Conservation (phyloP, 345 rosid genomes). For the Gossypium anomalum region DNA sequence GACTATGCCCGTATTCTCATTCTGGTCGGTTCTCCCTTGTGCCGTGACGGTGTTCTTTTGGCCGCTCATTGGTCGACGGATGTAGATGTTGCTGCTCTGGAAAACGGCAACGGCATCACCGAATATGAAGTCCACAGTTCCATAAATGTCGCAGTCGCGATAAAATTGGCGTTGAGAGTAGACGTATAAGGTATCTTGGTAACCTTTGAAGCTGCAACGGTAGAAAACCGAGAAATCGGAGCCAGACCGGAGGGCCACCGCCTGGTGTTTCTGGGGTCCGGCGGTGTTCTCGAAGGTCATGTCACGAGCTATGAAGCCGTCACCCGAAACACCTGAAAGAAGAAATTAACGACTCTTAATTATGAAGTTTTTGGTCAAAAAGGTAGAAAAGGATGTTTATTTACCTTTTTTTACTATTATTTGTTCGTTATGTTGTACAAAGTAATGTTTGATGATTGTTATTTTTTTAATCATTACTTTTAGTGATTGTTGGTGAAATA, state of each 20-base stretch:
- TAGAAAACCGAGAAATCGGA: conserved; percentile 78
- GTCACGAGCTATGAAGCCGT: conserved; percentile 67
- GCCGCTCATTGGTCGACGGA: conserved; percentile 42
- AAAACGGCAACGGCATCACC: conserved; percentile 62
- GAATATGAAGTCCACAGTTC: conserved; percentile 75
- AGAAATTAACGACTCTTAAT: neutral
- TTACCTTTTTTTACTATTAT: neutral
- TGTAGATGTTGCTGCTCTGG: conserved; percentile 65
- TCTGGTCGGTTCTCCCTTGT: conserved; percentile 58
- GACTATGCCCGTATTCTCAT: conserved; percentile 77
- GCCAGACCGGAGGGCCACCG: conserved; percentile 82
- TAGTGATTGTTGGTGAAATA: neutral
- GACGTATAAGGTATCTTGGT: conserved; percentile 87
- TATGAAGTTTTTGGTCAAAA: neutral
- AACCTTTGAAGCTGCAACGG: conserved; percentile 75
- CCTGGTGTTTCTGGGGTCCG: conserved; percentile 76
- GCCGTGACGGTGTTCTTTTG: conserved; percentile 72
- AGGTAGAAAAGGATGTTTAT: neutral
- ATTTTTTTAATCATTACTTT: neutral
- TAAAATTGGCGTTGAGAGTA: conserved; percentile 80
- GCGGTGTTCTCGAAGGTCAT: conserved; percentile 88
- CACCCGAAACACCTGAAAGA: conserved; percentile 54
- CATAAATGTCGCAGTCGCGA: conserved; percentile 64
- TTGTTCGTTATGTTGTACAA: neutral
- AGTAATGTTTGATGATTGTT: neutral